Percentiles rank a stretch among this genome's conserved stretches.
phyloP scores from a whole-genome alignment of 192 early-diverging fungal species.

The Coemansia aciculifera region DNA sequence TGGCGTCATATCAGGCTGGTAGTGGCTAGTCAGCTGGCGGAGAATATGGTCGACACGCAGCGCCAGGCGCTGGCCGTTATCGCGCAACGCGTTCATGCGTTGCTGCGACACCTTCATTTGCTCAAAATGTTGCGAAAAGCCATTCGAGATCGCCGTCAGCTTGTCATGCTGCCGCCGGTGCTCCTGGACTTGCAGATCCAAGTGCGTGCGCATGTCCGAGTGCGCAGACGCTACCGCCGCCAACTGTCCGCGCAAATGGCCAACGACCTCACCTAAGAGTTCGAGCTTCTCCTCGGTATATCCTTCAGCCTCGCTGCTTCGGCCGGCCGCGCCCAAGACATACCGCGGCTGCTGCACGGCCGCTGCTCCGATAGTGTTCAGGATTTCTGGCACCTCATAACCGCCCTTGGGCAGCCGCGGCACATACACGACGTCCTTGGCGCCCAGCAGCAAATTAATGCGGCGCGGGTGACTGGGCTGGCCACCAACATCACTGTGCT shows the following conservation, averaged over 20 bases:
- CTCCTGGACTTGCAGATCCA: constrained; percentile 49
- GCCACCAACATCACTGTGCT: not conserved
- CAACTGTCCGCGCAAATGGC: constrained; percentile 53
- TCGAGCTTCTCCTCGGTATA: constrained; percentile 38
- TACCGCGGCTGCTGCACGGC: constrained; percentile 41
- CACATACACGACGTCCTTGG: constrained; percentile 50
- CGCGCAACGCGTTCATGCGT: constrained; percentile 47
- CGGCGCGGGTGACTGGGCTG: constrained; percentile 16
- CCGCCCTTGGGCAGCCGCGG: constrained; percentile 35
- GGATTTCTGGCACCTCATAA: constrained; percentile 20
- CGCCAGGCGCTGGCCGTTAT: constrained; percentile 42
- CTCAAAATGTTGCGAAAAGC: constrained; percentile 45
- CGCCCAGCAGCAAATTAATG: constrained; percentile 22
- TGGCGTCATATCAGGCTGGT: constrained; percentile 62
- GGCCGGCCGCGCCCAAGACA: constrained; percentile 32
- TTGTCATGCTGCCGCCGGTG: constrained; percentile 52
- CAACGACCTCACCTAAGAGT: constrained; percentile 45
- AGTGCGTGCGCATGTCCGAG: constrained; percentile 38
- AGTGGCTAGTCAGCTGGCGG: constrained; percentile 61
- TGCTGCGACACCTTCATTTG: constrained; percentile 43
- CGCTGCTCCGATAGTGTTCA: constrained; percentile 5
- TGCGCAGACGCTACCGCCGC: constrained; percentile 42
- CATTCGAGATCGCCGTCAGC: constrained; percentile 39
- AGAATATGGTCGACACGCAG: constrained; percentile 62
- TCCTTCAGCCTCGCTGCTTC: constrained; percentile 18